Percentiles rank a stretch among this genome's conserved stretches.
Evolutionary conservation across 148 eudicot genomes (phyloP).

Genomic region (Rhododendron mucronatum): DNA sequence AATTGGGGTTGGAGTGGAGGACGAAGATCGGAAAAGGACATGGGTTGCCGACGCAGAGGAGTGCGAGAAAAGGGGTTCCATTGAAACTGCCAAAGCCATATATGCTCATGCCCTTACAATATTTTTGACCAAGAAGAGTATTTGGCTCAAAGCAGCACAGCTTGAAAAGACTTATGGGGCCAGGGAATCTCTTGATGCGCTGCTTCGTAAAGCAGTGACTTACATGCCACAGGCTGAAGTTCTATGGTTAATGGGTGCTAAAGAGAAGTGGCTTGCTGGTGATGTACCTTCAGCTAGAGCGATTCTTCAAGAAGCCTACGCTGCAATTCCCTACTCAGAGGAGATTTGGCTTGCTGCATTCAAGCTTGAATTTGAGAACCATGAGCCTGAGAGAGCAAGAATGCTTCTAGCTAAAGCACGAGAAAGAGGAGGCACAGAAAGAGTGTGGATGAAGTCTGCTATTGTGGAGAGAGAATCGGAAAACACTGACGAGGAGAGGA

Average conservation of each 20-base stretch:
- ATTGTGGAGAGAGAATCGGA: conserved; percentile 83
- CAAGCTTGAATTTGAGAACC: no score
- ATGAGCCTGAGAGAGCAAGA: no score
- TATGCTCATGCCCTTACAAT: conserved; percentile 64
- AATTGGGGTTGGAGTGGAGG: no score
- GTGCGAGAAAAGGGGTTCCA: conserved; percentile 89
- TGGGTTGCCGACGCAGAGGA: conserved; percentile 99
- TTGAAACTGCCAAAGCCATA: conserved; percentile 88
- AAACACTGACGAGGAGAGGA: conserved; percentile 50
- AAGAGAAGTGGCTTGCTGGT: conserved; percentile 94
- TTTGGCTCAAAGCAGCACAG: conserved; percentile 92
- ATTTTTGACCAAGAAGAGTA: conserved; percentile 80
- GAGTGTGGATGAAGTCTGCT: conserved; percentile 95
- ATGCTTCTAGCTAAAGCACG: conserved; percentile 67
- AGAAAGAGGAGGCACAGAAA: conserved; percentile 77
- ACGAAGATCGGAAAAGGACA: conserved; percentile 32
- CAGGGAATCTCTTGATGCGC: conserved; percentile 73
- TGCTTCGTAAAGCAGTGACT: conserved; percentile 77
- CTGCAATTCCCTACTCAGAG: conserved; percentile 85
- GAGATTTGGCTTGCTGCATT: conserved; percentile 9
- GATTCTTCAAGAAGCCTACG: conserved; percentile 83
- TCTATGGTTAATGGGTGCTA: conserved; percentile 90
- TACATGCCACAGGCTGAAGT: conserved; percentile 87
- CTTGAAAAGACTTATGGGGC: conserved; percentile 88
- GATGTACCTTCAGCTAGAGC: conserved; percentile 91